Percentiles rank a stretch among this genome's conserved stretches.
These are phyloP conservation scores for Cruciata laevipes DNA, from an alignment of 257 asterid species.

Conservation along the genomic window DNA sequence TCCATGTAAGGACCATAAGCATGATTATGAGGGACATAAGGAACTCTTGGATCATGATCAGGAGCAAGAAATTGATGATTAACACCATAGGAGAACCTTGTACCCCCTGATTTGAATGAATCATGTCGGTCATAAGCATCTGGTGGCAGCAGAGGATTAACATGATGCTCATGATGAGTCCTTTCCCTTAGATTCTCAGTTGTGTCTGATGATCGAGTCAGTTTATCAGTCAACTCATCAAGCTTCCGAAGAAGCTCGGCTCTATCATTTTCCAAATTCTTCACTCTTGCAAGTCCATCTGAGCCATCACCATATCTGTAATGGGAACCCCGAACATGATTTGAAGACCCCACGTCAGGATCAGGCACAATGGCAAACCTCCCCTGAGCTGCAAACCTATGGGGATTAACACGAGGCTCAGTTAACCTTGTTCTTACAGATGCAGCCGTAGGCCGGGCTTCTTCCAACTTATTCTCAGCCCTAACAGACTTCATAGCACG, in stretches of 20 bases:
- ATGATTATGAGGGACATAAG: constrained; percentile 30
- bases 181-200: constrained; percentile 47
- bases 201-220: constrained; percentile 56
- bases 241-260: constrained; percentile 76
- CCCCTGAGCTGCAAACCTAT: constrained; percentile 28
- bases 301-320: constrained; percentile 42
- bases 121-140: constrained; percentile 43
- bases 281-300: constrained; percentile 46
- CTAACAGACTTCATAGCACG: constrained; percentile 29
- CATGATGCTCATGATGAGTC: constrained; percentile 25
- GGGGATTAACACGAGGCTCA: constrained; percentile 23
- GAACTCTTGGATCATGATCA: constrained; percentile 29
- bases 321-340: constrained; percentile 36
- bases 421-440: constrained; percentile 35
- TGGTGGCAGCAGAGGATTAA: constrained; percentile 28
- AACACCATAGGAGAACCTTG: constrained; percentile 29
- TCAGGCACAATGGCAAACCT: constrained; percentile 35
- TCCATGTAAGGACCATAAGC: constrained; percentile 35
- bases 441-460: constrained; percentile 32
- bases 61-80: constrained; percentile 33
- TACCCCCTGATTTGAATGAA: constrained; percentile 36
- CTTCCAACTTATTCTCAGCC: constrained; percentile 30
- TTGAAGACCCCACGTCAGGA: constrained; percentile 57
- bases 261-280: constrained; percentile 57
- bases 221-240: constrained; percentile 67